Evolutionary conservation across 2,329 filamentous ascomycete species (phyloP), one percentile per base, ranked within the genome.

Genomic region (Blastomyces percursus): DNA sequence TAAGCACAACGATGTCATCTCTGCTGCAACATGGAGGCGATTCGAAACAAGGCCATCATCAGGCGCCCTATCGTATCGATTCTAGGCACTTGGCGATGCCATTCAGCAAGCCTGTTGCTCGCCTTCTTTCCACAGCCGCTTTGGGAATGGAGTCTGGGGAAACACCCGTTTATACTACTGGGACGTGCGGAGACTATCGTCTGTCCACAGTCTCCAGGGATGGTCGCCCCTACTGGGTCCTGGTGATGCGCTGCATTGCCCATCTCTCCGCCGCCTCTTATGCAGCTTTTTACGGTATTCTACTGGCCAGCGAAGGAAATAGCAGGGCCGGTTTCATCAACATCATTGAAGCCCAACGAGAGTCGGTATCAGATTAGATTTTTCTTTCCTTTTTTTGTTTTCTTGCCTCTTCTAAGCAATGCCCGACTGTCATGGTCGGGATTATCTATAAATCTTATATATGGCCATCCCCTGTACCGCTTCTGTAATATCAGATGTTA

Each of bases 141-240:
- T 58, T n/a, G 56, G 56, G 38, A 58, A 58, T 58, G 38, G 56
- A 46, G 56, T 44, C 24, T 38, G 56, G 24, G 38, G 38, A 58
- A 58, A 58, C 55, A n/a, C 55, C 55, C 55, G 9, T 58, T 30
- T 27, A 35, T 44, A 9, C 24, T 46, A 21, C 24, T 30, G 12
- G 38, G 24, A 46, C 21, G 16, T 30, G 56, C 40, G 21, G 38
- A 58, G 8, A 32, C 38, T 19, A 14, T 57, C 56, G 4, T 30
- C 27, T 30, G 27, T 30, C 27, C n/a, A n/a, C n/a, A n/a, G n/a
- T 58, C 21, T 12, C 24, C 12, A 32, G 35, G 14, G 12, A 19
- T 38, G 7, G 38, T 38, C 40, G 14, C 27, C 27, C 50, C 50
- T 30, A 6, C 56, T n/a, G 40, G 5, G 14, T 19, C 44, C 58